A percentile compares a stretch with the other conserved stretches of the same genome.
phyloP scores from a whole-genome alignment of 441 rosid species.

The Biscutella laevigata region DNA sequence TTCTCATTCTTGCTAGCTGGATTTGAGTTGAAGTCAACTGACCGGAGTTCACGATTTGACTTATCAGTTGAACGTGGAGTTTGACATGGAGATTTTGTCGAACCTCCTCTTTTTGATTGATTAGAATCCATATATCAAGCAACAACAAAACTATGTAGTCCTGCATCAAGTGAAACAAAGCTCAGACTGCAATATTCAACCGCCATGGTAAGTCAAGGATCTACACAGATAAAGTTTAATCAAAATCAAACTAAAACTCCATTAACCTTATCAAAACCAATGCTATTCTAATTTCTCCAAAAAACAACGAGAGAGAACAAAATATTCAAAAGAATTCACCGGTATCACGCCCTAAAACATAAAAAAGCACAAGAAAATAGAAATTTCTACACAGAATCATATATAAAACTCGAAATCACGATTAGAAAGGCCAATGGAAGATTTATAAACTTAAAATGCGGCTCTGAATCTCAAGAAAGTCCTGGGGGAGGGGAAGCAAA shows the following conservation, averaged over 20 bases:
- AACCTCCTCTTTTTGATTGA: conserved; percentile 62
- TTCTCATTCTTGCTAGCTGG: conserved; percentile 58
- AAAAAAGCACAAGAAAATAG: neutral
- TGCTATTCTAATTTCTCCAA: neutral
- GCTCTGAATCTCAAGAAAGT: neutral
- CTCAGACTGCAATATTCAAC: neutral
- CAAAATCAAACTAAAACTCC: conserved; percentile 10
- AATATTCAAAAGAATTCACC: neutral
- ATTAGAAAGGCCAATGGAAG: neutral
- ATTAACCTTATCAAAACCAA: conserved; percentile 9
- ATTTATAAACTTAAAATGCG: neutral
- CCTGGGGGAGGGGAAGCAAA: neutral
- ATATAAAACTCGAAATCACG: neutral
- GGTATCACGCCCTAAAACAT: neutral
- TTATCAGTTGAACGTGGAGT: conserved; percentile 87
- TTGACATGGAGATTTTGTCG: conserved; percentile 70
- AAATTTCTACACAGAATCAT: neutral
- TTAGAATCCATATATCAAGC: conserved; percentile 55
- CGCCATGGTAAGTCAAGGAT: conserved; percentile 3
- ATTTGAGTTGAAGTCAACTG: conserved; percentile 53
- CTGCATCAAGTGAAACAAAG: too few species aligned
- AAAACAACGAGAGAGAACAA: too few species aligned
- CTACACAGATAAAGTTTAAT: neutral
- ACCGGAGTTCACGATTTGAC: conserved; percentile 69
- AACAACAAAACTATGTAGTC: too few species aligned